These are phyloP conservation scores for Selenicereus undatus DNA, from an alignment of 148 eudicot genomes.

Conservation along the genomic window DNA sequence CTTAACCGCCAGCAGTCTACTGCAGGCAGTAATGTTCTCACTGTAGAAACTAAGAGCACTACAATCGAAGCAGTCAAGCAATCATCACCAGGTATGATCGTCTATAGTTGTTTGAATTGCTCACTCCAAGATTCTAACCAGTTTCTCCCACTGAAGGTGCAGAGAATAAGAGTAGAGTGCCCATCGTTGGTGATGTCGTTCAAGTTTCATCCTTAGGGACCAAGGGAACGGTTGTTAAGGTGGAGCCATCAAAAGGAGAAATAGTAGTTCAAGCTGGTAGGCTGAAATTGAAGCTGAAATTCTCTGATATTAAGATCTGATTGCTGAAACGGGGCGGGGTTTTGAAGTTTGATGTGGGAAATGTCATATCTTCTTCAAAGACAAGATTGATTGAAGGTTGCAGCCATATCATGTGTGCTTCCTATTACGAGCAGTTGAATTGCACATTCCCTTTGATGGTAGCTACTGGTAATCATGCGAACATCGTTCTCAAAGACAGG, in stretches of 20 bases:
- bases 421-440: not conserved
- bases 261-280: slow-evolving; percentile 72
- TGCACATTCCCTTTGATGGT: not conserved
- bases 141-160: slow-evolving; percentile 19
- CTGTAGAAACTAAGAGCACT: slow-evolving; percentile 21
- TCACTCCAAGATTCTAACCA: not conserved
- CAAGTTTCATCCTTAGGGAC: slow-evolving; percentile 59
- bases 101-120: slow-evolving; percentile 6
- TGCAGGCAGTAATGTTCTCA: slow-evolving; percentile 13
- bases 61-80: slow-evolving; percentile 22
- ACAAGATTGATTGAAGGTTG: not conserved
- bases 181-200: slow-evolving; percentile 72
- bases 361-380: not conserved
- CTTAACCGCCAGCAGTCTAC: slow-evolving; percentile 26
- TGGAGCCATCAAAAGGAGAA: slow-evolving; percentile 67
- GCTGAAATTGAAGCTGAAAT: slow-evolving; percentile 69
- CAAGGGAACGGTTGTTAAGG: slow-evolving; percentile 58
- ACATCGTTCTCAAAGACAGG: not conserved
- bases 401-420: not conserved
- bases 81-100: slow-evolving; percentile 43
- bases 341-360: not conserved
- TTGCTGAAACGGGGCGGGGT: slow-evolving; percentile 8
- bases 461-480: not conserved
- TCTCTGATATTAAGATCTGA: slow-evolving; percentile 52
- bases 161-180: slow-evolving; percentile 39